phyloP scores from a whole-genome alignment of 495 filamentous ascomycete genomes.

The Aspergillus kassunensis region DNA sequence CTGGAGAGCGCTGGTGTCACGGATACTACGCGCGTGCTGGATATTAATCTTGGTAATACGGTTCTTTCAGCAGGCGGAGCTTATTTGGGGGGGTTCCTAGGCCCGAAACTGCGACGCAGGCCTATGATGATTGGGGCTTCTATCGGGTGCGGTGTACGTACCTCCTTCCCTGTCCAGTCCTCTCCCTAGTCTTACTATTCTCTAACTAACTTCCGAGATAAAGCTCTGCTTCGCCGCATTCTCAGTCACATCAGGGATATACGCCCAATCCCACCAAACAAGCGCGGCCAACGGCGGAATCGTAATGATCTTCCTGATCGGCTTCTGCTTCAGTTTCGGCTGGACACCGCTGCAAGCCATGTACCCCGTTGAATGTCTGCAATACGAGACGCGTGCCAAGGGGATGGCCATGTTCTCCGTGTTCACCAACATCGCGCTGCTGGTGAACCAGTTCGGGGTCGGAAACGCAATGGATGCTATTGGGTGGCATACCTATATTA shows the following conservation, averaged over 20 bases:
- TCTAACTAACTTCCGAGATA: too few relatives aligned
- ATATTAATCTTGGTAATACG: slow-evolving; percentile 2
- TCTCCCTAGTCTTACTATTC: background rate
- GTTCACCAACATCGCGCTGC: background rate
- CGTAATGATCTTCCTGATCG: slow-evolving; percentile 7
- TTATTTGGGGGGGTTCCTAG: background rate
- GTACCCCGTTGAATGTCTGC: slow-evolving; percentile 60
- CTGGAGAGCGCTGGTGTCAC: slow-evolving; percentile 6
- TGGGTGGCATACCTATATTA: slow-evolving; percentile 9
- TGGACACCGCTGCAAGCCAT: slow-evolving; percentile 54
- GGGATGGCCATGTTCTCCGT: slow-evolving; percentile 46
- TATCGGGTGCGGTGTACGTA: too few relatives aligned
- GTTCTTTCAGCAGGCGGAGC: slow-evolving; percentile 3
- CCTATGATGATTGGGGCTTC: slow-evolving; percentile 1
- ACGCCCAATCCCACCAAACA: background rate
- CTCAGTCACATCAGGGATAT: slow-evolving; percentile 1
- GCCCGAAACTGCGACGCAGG: slow-evolving; percentile 1
- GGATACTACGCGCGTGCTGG: background rate
- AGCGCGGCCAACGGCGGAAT: background rate
- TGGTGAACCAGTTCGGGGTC: slow-evolving; percentile 8
- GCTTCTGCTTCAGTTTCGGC: slow-evolving; percentile 1
- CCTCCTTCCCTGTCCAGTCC: background rate
- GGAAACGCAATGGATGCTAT: background rate
- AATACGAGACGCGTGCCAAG: slow-evolving; percentile 56
- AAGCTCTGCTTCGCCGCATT: background rate